Conservation (phyloP, 2,329 filamentous ascomycete genomes). For the Whalleya microplaca region DNA sequence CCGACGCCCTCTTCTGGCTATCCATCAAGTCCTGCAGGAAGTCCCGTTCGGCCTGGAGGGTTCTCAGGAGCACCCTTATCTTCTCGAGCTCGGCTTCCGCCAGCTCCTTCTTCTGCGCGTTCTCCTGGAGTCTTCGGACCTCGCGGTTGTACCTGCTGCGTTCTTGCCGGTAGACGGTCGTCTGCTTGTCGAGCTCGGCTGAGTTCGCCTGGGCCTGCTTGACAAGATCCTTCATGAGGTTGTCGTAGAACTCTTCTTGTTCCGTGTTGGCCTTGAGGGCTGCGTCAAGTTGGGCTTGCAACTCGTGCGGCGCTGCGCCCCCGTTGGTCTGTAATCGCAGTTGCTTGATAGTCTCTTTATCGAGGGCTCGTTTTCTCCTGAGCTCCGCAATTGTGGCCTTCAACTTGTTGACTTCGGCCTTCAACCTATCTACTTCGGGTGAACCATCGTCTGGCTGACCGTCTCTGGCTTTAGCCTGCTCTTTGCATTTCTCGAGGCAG, state of each 20-base stretch:
- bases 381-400: background rate
- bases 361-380: background rate
- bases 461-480: background rate
- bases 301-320: background rate
- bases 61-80: slow-evolving; percentile 5
- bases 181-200: background rate
- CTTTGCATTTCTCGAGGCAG: background rate
- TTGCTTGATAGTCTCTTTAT: background rate
- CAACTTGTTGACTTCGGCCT: too few relatives aligned
- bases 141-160: slow-evolving; percentile 4
- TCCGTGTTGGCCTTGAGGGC: background rate
- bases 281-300: background rate
- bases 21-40: slow-evolving; percentile 5
- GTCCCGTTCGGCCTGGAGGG: background rate
- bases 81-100: slow-evolving; percentile 14
- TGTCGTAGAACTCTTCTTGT: background rate
- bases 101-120: background rate
- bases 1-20: background rate
- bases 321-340: background rate
- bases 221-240: background rate
- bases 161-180: slow-evolving; percentile 1
- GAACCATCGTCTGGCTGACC: background rate
- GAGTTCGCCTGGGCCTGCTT: background rate
- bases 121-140: background rate
- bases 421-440: background rate